These are phyloP conservation scores for Wickerhamomyces strasburgensis DNA, from an alignment of 805 yeast species.

Conservation along the genomic window DNA sequence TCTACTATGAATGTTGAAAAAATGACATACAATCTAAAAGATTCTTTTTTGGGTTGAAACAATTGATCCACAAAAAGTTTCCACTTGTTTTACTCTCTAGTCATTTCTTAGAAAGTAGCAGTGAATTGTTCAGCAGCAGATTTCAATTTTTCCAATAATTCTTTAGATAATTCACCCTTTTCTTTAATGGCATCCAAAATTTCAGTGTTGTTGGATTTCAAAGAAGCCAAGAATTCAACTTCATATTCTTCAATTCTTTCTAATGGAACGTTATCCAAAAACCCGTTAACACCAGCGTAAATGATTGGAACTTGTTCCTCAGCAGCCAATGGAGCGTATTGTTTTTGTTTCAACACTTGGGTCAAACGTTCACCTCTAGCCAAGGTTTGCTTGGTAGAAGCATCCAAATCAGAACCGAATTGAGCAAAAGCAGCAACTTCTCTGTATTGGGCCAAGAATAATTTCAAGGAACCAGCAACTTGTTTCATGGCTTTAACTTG, in stretches of 20 bases:
- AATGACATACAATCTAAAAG: background rate
- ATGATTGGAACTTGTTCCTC: slow-evolving; percentile 99
- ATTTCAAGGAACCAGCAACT: slow-evolving; percentile 99
- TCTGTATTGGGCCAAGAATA: slow-evolving; percentile 99
- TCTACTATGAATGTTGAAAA: slow-evolving; percentile 19
- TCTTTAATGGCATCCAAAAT: slow-evolving; percentile 3
- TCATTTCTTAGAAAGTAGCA: slow-evolving; percentile 83
- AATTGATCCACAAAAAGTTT: background rate
- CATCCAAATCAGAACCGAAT: slow-evolving; percentile 99
- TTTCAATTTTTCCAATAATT: slow-evolving; percentile 81
- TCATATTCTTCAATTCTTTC: slow-evolving; percentile 88
- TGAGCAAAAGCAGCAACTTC: slow-evolving; percentile 99
- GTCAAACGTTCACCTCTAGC: slow-evolving; percentile 99
- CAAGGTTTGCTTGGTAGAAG: slow-evolving; percentile 98
- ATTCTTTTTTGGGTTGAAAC: no score
- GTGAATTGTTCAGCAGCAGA: slow-evolving; percentile 88
- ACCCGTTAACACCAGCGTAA: slow-evolving; percentile 99
- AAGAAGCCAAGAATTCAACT: slow-evolving; percentile 84
- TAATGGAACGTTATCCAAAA: slow-evolving; percentile 81
- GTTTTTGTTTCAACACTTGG: slow-evolving; percentile 96
- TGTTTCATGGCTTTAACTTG: slow-evolving; percentile 99
- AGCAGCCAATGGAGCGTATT: slow-evolving; percentile 94
- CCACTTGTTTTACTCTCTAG: no score
- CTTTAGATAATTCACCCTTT: slow-evolving; percentile 56
- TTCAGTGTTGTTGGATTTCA: slow-evolving; percentile 70